Percentiles rank a stretch among this genome's conserved stretches.
Evolutionary conservation across 2,329 filamentous ascomycete genomes (phyloP).

Genomic region (Pezicula rhizophila): DNA sequence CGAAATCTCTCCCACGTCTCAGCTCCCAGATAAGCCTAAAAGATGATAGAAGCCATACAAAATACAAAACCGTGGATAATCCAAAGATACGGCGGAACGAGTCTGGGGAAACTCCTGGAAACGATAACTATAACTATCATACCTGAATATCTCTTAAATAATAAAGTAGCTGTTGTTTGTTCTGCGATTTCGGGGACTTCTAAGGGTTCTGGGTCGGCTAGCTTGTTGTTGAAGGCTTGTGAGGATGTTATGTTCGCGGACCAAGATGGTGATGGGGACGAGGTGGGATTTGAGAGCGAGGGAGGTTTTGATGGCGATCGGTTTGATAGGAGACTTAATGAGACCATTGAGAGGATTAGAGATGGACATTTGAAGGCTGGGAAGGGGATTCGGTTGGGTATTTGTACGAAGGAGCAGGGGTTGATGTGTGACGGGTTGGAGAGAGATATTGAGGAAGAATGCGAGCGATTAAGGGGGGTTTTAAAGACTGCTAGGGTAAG

Average conservation of each 20-base stretch:
- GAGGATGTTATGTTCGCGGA: conserved; percentile 11
- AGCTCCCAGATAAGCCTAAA: too few species aligned
- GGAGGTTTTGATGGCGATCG: too few species aligned
- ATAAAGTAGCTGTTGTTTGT: conserved; percentile 49
- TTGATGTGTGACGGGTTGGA: conserved; percentile 3
- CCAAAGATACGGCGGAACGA: conserved; percentile 57
- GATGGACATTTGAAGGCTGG: conserved; percentile 43
- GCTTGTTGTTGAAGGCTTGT: conserved; percentile 31
- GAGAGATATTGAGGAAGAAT: conserved; percentile 34
- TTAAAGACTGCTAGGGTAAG: conserved; percentile 45
- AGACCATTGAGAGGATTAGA: conserved; percentile 43
- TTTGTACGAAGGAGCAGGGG: conserved; percentile 26
- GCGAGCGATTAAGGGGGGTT: conserved; percentile 41
- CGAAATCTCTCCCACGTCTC: too few species aligned
- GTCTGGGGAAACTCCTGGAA: conserved; percentile 49
- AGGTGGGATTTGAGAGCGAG: too few species aligned
- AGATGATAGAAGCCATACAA: too few species aligned
- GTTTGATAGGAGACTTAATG: conserved; percentile 31
- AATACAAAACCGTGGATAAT: conserved; percentile 41
- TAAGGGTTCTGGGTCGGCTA: conserved; percentile 50
- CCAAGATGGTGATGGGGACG: conserved; percentile 4
- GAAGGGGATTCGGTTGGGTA: conserved; percentile 33
- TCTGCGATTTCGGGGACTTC: conserved; percentile 48
- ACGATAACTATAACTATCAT: conserved; percentile 36
- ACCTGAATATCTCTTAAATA: conserved; percentile 29